Evolutionary conservation across 768 basidiomycete genomes (phyloP).

Genomic region (Tephrocybe sp.): DNA sequence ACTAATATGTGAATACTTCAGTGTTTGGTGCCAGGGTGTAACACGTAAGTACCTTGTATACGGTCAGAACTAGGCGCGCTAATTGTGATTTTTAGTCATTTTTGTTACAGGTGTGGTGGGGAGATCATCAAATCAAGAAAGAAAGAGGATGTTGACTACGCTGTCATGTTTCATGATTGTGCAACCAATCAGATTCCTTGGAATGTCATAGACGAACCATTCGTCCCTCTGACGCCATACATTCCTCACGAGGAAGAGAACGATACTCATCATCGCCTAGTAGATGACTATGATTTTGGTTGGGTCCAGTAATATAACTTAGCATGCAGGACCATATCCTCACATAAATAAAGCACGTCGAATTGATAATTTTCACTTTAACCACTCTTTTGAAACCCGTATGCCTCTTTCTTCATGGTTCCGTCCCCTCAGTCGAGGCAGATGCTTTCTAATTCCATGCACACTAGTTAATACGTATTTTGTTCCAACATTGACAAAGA

Average conservation of each 20-base stretch:
- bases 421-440: too few species aligned
- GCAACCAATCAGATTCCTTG: too few species aligned
- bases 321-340: too few species aligned
- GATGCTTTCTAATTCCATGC: too few species aligned
- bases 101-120: slow-evolving; percentile 50
- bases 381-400: too few species aligned
- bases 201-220: not conserved
- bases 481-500: too few species aligned
- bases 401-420: too few species aligned
- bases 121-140: slow-evolving; percentile 32
- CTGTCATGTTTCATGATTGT: not conserved
- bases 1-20: slow-evolving; percentile 14
- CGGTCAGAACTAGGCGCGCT: not conserved
- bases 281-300: not conserved
- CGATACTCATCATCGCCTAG: not conserved
- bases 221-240: not conserved
- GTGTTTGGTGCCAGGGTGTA: slow-evolving; percentile 58
- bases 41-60: slow-evolving; percentile 31
- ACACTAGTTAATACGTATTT: too few species aligned
- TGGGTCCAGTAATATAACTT: not conserved
- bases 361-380: too few species aligned
- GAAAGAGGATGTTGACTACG: not conserved
- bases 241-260: not conserved
- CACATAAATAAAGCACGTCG: too few species aligned
- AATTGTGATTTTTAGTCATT: slow-evolving; percentile 30